phyloP scores from a whole-genome alignment of 2,329 filamentous ascomycete species.

The Penicillium sp. region DNA sequence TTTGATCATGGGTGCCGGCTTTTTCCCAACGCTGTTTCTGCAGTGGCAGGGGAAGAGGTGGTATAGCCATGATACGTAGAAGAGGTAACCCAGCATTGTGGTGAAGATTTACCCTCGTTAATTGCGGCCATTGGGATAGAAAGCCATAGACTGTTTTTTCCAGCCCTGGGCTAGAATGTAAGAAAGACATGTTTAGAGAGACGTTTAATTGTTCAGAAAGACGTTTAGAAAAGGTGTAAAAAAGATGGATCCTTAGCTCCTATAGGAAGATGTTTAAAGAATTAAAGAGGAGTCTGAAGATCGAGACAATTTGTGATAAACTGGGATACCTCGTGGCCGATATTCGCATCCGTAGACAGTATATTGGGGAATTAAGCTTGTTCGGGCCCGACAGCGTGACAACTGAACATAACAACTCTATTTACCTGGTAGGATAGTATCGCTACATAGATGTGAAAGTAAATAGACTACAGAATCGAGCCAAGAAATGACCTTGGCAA shows the following conservation, averaged over 20 bases:
- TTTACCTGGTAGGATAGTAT: neutral
- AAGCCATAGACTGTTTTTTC: too few species aligned
- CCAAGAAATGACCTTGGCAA: neutral
- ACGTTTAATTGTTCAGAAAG: too few species aligned
- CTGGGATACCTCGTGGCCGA: neutral
- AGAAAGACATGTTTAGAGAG: too few species aligned
- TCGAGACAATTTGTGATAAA: too few species aligned
- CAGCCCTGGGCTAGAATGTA: too few species aligned
- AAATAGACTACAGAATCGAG: neutral
- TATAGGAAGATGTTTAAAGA: too few species aligned
- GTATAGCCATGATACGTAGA: slow-evolving; percentile 5
- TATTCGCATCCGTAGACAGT: neutral
- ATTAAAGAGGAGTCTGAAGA: too few species aligned
- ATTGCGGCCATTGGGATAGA: too few species aligned
- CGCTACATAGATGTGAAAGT: neutral
- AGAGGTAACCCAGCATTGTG: neutral
- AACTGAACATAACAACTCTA: neutral
- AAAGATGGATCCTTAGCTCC: too few species aligned
- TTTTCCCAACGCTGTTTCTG: slow-evolving; percentile 28
- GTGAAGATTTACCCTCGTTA: too few species aligned
- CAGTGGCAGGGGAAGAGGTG: slow-evolving; percentile 39
- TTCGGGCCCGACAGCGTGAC: neutral
- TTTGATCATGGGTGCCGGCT: slow-evolving; percentile 29
- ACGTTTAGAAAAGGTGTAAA: too few species aligned
- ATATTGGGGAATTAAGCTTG: neutral